Evolutionary conservation across 192 early-diverging fungal genomes (phyloP).

Genomic region (Gaertneriomyces semiglobifer): DNA sequence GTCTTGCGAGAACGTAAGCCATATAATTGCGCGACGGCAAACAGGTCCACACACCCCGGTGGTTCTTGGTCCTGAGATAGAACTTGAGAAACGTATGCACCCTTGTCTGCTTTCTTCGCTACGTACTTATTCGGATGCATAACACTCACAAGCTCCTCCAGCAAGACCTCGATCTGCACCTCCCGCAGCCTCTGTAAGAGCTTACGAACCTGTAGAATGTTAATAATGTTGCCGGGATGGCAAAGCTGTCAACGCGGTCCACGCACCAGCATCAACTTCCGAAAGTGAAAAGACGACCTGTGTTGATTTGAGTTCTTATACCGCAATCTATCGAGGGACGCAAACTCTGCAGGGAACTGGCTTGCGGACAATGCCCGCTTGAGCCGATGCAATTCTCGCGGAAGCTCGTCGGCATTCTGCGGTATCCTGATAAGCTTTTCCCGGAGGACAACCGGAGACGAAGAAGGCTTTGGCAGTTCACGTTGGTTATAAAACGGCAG

Average conservation of each 20-base stretch:
- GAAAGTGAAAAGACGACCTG: slow-evolving; percentile 15
- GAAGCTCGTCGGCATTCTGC: slow-evolving; percentile 8
- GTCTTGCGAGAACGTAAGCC: not conserved
- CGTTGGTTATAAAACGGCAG: too few species aligned
- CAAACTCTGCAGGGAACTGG: slow-evolving; percentile 4
- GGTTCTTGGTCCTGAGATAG: slow-evolving; percentile 1
- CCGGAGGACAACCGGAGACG: too few species aligned
- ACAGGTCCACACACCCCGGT: slow-evolving; percentile 9
- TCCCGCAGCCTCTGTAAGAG: not conserved
- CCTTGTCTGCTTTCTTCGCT: not conserved
- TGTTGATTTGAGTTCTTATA: slow-evolving; percentile 25
- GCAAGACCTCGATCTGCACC: not conserved
- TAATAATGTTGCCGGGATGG: not conserved
- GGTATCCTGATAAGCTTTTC: too few species aligned
- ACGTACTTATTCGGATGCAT: slow-evolving; percentile 21
- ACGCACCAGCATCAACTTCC: slow-evolving; percentile 7
- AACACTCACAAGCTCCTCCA: not conserved
- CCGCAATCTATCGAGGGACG: slow-evolving; percentile 15
- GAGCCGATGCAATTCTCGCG: slow-evolving; percentile 3
- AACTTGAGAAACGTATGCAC: not conserved
- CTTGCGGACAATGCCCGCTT: slow-evolving; percentile 3
- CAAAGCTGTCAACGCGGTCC: not conserved
- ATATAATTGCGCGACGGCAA: slow-evolving; percentile 1
- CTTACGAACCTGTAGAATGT: not conserved
- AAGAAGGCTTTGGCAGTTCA: too few species aligned